Evolutionary conservation across 176 grass and related monocot species (phyloP).

Genomic region (Oryza meyeriana): DNA sequence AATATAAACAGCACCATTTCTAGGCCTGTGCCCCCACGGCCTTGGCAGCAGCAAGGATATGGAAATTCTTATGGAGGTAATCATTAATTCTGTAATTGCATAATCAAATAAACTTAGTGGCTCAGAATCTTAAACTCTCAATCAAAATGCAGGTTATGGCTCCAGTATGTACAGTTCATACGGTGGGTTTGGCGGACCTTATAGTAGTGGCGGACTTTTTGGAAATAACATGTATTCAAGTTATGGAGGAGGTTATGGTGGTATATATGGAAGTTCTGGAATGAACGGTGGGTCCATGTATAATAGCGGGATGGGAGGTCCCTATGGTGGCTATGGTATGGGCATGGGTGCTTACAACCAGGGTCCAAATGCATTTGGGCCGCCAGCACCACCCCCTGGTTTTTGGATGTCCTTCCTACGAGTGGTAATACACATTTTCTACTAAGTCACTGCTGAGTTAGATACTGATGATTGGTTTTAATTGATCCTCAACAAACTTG

Average conservation of each 20-base stretch:
- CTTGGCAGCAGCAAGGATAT: constrained; percentile 82
- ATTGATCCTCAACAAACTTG: not conserved
- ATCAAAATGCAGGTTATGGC: constrained; percentile 69
- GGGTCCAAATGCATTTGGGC: constrained; percentile 66
- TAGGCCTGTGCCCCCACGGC: constrained; percentile 54
- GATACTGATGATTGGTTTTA: constrained; percentile 21
- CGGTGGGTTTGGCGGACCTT: constrained; percentile 54
- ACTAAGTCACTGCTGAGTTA: not conserved
- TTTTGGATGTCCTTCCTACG: constrained; percentile 86
- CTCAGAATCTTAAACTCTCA: not conserved
- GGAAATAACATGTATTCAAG: constrained; percentile 79
- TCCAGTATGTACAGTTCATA: constrained; percentile 58
- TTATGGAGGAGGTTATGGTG: constrained; percentile 43
- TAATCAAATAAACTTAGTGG: not conserved
- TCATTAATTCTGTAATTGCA: not conserved
- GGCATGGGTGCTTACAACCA: constrained; percentile 65
- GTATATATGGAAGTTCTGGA: constrained; percentile 40
- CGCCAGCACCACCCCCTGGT: constrained; percentile 64
- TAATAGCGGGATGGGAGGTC: constrained; percentile 35
- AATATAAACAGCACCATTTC: constrained; percentile 36
- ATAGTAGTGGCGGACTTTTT: constrained; percentile 35
- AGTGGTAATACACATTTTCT: constrained; percentile 53
- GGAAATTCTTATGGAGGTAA: constrained; percentile 80
- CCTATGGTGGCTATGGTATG: constrained; percentile 62
- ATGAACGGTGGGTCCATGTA: constrained; percentile 58